Evolutionary conservation across 2,329 filamentous ascomycete genomes (phyloP).

Genomic region (Fusarium sp.): DNA sequence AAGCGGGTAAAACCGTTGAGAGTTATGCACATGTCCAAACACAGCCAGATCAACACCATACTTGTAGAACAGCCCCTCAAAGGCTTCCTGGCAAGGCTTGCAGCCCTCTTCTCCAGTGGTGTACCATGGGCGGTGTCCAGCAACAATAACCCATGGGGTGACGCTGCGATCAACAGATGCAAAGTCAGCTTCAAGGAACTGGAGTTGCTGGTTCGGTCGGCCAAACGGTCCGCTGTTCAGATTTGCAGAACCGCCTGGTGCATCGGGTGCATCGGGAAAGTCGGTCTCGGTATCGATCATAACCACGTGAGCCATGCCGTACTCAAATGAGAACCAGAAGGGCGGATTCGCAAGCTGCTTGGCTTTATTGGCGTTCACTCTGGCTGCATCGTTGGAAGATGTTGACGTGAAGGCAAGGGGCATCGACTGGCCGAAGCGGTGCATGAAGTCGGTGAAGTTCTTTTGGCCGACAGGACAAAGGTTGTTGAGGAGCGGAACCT

Average conservation of each 20-base stretch:
- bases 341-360: slow-evolving; percentile 32
- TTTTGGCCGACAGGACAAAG: slow-evolving; percentile 30
- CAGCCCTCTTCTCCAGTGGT: slow-evolving; percentile 50
- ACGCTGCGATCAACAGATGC: slow-evolving; percentile 66
- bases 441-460: slow-evolving; percentile 36
- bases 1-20: slow-evolving; percentile 13
- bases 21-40: slow-evolving; percentile 31
- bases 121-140: slow-evolving; percentile 64
- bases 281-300: slow-evolving; percentile 58
- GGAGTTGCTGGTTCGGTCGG: slow-evolving; percentile 15
- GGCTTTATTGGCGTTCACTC: slow-evolving; percentile 31
- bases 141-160: slow-evolving; percentile 60
- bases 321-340: slow-evolving; percentile 46
- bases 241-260: slow-evolving; percentile 20
- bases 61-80: slow-evolving; percentile 24
- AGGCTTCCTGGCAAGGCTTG: slow-evolving; percentile 26
- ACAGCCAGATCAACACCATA: slow-evolving; percentile 24
- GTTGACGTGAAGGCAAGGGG: slow-evolving; percentile 15
- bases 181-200: slow-evolving; percentile 47
- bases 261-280: slow-evolving; percentile 37
- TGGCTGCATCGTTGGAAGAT: slow-evolving; percentile 1
- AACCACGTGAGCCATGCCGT: slow-evolving; percentile 48
- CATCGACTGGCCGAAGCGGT: slow-evolving; percentile 14
- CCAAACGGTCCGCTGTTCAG: slow-evolving; percentile 28
- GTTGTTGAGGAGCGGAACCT: slow-evolving; percentile 16